These are phyloP conservation scores for Paxillus rubicundulus DNA, from an alignment of 768 basidiomycete species.

Conservation along the genomic window DNA sequence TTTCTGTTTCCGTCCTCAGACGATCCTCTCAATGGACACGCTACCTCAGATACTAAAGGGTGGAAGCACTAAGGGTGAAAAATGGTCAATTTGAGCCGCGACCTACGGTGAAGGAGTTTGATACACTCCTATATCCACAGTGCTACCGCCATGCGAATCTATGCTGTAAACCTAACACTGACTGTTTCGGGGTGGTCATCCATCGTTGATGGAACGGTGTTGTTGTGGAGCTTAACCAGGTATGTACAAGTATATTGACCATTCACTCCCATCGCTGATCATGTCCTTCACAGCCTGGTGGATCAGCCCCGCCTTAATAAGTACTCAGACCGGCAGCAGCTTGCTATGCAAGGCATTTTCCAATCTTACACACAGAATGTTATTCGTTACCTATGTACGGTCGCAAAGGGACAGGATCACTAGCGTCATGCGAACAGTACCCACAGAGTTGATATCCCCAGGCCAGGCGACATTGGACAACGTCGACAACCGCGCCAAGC, in stretches of 20 bases:
- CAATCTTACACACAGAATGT: slow-evolving; percentile 44
- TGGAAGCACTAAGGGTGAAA: neutral
- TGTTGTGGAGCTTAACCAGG: neutral
- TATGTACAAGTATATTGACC: too few species aligned
- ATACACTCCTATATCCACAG: too few species aligned
- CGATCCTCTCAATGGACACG: neutral
- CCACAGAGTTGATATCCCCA: slow-evolving; percentile 16
- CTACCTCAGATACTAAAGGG: neutral
- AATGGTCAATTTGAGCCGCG: neutral
- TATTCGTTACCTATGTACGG: neutral
- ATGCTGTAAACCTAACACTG: neutral
- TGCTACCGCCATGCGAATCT: too few species aligned
- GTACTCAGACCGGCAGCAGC: slow-evolving; percentile 75
- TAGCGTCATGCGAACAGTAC: slow-evolving; percentile 49
- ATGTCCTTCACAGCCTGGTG: slow-evolving; percentile 54
- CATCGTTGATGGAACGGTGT: neutral
- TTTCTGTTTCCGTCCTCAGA: too few species aligned
- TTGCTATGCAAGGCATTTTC: slow-evolving; percentile 52
- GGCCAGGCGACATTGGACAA: slow-evolving; percentile 77
- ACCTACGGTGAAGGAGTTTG: neutral
- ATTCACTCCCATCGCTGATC: neutral
- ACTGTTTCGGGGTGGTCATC: neutral
- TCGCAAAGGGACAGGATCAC: neutral
- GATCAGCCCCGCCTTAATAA: slow-evolving; percentile 64
- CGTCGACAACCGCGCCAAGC: slow-evolving; percentile 48